Base-by-base conservation (phyloP, 192 early-diverging fungal genomes). In the Coemansia sp. region DNA sequence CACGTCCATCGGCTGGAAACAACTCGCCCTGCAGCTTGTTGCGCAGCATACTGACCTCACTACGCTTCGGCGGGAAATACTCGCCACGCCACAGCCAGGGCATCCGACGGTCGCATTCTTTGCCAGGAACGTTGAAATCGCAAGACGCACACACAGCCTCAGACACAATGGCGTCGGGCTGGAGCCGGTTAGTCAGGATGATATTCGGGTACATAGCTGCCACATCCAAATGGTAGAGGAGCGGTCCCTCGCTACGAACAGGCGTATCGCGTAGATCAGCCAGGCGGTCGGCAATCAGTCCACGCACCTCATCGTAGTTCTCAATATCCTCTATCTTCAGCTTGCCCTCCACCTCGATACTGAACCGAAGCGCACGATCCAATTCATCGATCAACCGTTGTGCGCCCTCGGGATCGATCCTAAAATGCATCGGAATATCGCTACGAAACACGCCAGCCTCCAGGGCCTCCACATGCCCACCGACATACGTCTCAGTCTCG, bases 161-260 rank as follows among this genome's bases (percentile, higher is more conserved):
- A 24, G 90, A 87, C 27, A 98, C 89, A 33, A 99, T 94, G 7
- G 98, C 93, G 83, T 99, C 96, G 0, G 98, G 98, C 78, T 99
- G 98, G 11, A 99, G 79, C 24, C 98, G 90, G 74, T 99, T 98
- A 1, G 98, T 99, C 29, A 99, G 84, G 75, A 99, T 99, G 68
- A 99, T 99, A 73, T 99, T 99, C 18, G 98, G 98, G 66, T 97
- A 97, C 98, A 99, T 99, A 27, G 98, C 98, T 0, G 95, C 98
- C n/a, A 99, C 98, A 82, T 99, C 98, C 86, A 99, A 90, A 69
- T 99, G 98, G 78, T 99, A 99, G 55, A 99, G 93, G 3, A 92
- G 83, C 2, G 98, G 98, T 33, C 87, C 81, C 64, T 95, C 94
- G 38, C 76, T 76, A 2, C 93, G 90, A 44, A 88, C 89, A 10